A percentile compares a stretch with the other conserved stretches of the same genome.
These are phyloP conservation scores for Stygiomarasmius scandens DNA, from an alignment of 1,284 basidiomycete species.

Conservation along the genomic window DNA sequence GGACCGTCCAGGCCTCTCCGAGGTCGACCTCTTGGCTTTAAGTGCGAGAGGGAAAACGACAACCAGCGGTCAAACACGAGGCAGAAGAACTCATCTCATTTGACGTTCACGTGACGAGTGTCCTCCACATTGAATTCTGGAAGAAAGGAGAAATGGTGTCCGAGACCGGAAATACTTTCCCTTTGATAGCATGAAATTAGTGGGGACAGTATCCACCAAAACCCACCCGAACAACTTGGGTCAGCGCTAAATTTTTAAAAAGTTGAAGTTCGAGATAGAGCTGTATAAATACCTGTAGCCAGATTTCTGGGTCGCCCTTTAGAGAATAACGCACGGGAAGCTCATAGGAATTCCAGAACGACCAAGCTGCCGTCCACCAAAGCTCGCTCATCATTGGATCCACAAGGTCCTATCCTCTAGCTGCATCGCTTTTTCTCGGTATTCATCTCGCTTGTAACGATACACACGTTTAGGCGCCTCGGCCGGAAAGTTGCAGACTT, in stretches of 20 bases:
- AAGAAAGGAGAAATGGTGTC: background rate
- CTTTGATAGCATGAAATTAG: background rate
- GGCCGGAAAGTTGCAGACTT: background rate
- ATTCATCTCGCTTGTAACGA: background rate
- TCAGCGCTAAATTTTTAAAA: background rate
- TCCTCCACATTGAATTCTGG: background rate
- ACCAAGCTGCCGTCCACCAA: background rate
- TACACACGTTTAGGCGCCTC: background rate
- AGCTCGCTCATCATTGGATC: background rate
- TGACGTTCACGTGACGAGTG: background rate
- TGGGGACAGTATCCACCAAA: background rate
- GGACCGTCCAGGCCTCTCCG: background rate
- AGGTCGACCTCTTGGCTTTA: background rate
- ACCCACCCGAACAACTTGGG: background rate
- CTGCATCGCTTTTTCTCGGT: background rate
- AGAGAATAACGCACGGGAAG: background rate
- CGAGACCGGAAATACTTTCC: background rate
- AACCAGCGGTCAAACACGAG: background rate
- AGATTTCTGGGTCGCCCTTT: background rate
- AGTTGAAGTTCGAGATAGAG: background rate
- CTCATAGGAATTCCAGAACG: background rate
- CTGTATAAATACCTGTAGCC: background rate
- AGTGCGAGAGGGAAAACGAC: background rate
- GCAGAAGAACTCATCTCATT: background rate
- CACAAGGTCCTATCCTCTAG: background rate